These are phyloP conservation scores for Malus hybrid DNA, from an alignment of 331 rosid species.

Conservation along the genomic window DNA sequence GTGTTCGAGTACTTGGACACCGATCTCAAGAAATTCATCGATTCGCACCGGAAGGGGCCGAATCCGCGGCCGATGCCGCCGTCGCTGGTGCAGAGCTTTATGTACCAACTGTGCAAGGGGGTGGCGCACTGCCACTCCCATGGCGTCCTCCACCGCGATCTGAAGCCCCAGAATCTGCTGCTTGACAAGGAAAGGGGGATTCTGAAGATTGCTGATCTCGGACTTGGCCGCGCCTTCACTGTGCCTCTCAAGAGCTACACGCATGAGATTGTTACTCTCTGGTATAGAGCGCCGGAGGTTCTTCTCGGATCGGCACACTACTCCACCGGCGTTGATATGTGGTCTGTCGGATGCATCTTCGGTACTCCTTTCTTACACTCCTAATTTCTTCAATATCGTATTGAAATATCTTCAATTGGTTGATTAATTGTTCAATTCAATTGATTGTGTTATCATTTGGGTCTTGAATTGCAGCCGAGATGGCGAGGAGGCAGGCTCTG, in stretches of 20 bases:
- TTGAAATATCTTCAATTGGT: neutral
- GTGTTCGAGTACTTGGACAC: constrained; percentile 92
- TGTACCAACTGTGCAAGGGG: constrained; percentile 84
- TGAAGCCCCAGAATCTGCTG: constrained; percentile 89
- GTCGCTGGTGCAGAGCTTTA: constrained; percentile 57
- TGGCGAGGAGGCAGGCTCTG: constrained; percentile 75
- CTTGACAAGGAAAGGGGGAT: constrained; percentile 67
- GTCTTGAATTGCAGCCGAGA: constrained; percentile 52
- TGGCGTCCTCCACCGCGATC: constrained; percentile 89
- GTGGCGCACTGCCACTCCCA: constrained; percentile 92
- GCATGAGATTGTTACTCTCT: constrained; percentile 92
- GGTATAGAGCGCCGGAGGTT: constrained; percentile 95
- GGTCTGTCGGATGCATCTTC: constrained; percentile 96
- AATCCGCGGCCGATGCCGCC: constrained; percentile 47
- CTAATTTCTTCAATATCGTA: neutral
- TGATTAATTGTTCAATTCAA: neutral
- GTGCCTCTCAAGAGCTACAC: constrained; percentile 94
- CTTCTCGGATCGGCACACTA: constrained; percentile 80
- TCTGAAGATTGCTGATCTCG: constrained; percentile 90
- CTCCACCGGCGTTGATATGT: constrained; percentile 91
- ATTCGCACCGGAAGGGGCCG: constrained; percentile 70
- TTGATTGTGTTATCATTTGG: too few relatives aligned
- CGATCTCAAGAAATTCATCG: constrained; percentile 86
- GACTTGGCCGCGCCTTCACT: constrained; percentile 85
- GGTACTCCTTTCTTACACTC: constrained; percentile 24